These are phyloP conservation scores for Melampsora americana DNA, from an alignment of 1,284 basidiomycete genomes.

Conservation along the genomic window DNA sequence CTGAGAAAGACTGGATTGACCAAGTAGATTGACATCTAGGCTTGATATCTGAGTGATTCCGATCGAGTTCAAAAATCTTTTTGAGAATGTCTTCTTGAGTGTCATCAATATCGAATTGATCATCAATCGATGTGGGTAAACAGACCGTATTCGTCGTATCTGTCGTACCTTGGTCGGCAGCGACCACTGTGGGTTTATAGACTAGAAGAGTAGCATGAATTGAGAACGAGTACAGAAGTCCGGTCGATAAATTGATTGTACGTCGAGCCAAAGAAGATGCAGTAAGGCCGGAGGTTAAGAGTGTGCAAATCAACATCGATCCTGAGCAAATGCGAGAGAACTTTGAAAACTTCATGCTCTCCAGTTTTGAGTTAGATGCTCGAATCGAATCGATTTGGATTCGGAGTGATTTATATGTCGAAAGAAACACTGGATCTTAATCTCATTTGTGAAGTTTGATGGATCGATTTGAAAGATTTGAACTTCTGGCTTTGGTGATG, in stretches of 20 bases:
- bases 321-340: too few relatives aligned
- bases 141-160: not conserved
- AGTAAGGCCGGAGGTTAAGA: not conserved
- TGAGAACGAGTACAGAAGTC: not conserved
- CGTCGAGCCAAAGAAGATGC: not conserved
- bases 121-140: not conserved
- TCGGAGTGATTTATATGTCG: too few relatives aligned
- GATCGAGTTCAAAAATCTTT: not conserved
- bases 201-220: not conserved
- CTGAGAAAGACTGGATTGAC: not conserved
- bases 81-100: slow-evolving; percentile 8
- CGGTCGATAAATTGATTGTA: not conserved
- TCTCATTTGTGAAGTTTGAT: too few relatives aligned
- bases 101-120: not conserved
- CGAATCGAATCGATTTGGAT: too few relatives aligned
- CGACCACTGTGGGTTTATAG: not conserved
- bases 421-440: too few relatives aligned
- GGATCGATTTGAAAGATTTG: too few relatives aligned
- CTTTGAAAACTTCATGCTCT: too few relatives aligned
- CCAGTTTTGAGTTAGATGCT: too few relatives aligned
- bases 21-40: not conserved
- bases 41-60: not conserved
- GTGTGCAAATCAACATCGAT: not conserved
- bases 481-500: too few relatives aligned
- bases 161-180: not conserved